phyloP scores from a whole-genome alignment of 2,329 filamentous ascomycete genomes.

The Pseudogymnoascus sp. region DNA sequence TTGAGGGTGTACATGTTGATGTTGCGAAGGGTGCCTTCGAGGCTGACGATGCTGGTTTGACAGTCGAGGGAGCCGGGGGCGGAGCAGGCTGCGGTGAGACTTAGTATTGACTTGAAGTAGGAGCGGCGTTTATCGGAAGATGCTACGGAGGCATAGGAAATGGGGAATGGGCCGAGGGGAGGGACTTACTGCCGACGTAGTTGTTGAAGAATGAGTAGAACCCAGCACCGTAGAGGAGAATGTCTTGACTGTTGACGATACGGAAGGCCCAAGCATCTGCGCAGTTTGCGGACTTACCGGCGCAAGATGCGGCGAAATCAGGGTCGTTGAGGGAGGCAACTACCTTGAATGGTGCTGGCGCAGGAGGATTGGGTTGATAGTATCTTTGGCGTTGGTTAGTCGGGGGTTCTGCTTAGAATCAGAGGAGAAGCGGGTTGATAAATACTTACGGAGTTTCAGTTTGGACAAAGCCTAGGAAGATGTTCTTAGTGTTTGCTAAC shows the following conservation, averaged over 20 bases:
- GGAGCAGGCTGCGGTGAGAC: slow-evolving; percentile 11
- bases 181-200: slow-evolving; percentile 34
- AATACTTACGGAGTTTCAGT: slow-evolving; percentile 41
- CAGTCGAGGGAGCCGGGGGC: slow-evolving; percentile 17
- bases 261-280: slow-evolving; percentile 60
- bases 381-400: slow-evolving; percentile 34
- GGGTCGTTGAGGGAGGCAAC: slow-evolving; percentile 39
- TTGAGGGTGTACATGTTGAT: slow-evolving; percentile 19
- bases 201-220: slow-evolving; percentile 55
- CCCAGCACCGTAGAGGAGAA: slow-evolving; percentile 46
- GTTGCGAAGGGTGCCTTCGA: slow-evolving; percentile 17
- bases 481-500: slow-evolving; percentile 31
- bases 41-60: slow-evolving; percentile 19
- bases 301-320: slow-evolving; percentile 39
- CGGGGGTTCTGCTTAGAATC: not conserved
- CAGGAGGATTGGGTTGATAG: slow-evolving; percentile 58
- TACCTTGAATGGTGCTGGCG: slow-evolving; percentile 53
- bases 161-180: not conserved
- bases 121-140: too few species aligned
- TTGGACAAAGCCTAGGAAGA: slow-evolving; percentile 23
- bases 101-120: too few species aligned
- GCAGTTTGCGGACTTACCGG: slow-evolving; percentile 36
- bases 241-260: slow-evolving; percentile 43
- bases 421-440: not conserved
- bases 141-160: too few species aligned